Base-by-base conservation (phyloP, 179 eudicot species). In the Amaranthus tricolor region DNA sequence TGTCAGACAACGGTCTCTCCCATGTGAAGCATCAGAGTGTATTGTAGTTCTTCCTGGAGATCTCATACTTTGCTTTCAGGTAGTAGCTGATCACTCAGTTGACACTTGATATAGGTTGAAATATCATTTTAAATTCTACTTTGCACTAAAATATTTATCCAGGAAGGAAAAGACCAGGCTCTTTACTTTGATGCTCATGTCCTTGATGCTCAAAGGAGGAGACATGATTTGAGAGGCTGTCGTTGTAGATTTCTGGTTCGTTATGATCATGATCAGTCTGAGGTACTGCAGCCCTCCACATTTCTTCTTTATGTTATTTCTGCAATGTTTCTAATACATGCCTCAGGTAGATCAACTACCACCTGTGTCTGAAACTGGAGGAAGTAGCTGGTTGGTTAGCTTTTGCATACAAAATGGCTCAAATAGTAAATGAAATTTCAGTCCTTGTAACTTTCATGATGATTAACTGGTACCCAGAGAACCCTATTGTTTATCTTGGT, bases 151-250 rank as follows among this genome's bases (percentile, higher is more conserved):
- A 63, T 67, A 45, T 59, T 50, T 76, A 76, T 77, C 49, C 89
- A 93, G 99, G 99, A 95, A 89, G 99, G 98, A 51, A 95, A 95
- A 84, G 98, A 95, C 78, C 99, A 95, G 79, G 98, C 99, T 77
- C 96, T 95, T 60, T 95, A 95, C 83, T 95, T 86, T 85, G 99
- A 95, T 83, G 99, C 99, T 20, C 99, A 91, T 76, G 92, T 95
- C 72, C 88, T 95, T 43, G 98, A 95, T 82, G 90, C 98, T 77
- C 98, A 95, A 83, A 84, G 99, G 81, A 86, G 98, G 75, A 88
- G 98, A 77, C 99, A 95, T 82, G 99, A 95, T 80, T 83, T 93
- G 63, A 91, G 98, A 80, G 99, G 99, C 68, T 95, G 99, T 56
- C 97, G 99, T 58, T 95, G 99, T 85, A 87, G 99, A 84, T 93